Percentiles rank a stretch among this genome's conserved stretches.
Conservation (phyloP, 2,329 filamentous ascomycete genomes). For the Ophidiomyces ophidiicola region DNA sequence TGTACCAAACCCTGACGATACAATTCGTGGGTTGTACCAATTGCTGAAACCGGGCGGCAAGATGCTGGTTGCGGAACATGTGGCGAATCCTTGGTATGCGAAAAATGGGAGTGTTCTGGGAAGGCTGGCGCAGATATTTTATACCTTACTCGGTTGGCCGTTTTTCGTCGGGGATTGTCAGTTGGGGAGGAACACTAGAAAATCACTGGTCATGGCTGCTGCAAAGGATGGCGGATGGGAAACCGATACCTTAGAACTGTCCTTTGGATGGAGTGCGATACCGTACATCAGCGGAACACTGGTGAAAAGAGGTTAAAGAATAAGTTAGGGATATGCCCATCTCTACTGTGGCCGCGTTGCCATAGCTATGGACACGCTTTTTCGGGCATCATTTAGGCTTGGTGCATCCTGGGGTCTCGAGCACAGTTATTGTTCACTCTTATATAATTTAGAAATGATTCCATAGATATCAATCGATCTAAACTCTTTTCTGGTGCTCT, state of each 20-base stretch:
- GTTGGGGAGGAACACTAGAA: slow-evolving; percentile 39
- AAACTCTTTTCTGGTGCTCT: too few species aligned
- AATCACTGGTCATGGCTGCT: slow-evolving; percentile 33
- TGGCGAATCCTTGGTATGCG: slow-evolving; percentile 40
- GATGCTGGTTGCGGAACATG: slow-evolving; percentile 45
- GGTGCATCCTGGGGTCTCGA: too few species aligned
- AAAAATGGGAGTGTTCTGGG: slow-evolving; percentile 36
- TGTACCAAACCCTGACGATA: slow-evolving; percentile 38
- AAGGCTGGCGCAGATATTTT: slow-evolving; percentile 37
- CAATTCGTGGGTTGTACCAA: slow-evolving; percentile 37
- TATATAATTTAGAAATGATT: too few species aligned
- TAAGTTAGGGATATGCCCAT: neutral
- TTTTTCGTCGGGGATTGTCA: slow-evolving; percentile 43
- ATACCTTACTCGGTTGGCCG: slow-evolving; percentile 38
- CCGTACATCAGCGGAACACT: slow-evolving; percentile 33
- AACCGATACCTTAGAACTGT: slow-evolving; percentile 35
- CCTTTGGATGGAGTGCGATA: slow-evolving; percentile 28
- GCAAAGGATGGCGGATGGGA: slow-evolving; percentile 38
- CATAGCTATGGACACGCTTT: neutral
- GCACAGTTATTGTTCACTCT: too few species aligned
- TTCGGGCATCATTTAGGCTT: too few species aligned
- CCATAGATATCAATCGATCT: too few species aligned
- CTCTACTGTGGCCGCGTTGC: too few species aligned
- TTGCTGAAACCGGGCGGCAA: slow-evolving; percentile 44
- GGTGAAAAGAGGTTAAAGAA: slow-evolving; percentile 25